Conservation (phyloP, 2,329 filamentous ascomycete genomes). For the Epichloe baconii region DNA sequence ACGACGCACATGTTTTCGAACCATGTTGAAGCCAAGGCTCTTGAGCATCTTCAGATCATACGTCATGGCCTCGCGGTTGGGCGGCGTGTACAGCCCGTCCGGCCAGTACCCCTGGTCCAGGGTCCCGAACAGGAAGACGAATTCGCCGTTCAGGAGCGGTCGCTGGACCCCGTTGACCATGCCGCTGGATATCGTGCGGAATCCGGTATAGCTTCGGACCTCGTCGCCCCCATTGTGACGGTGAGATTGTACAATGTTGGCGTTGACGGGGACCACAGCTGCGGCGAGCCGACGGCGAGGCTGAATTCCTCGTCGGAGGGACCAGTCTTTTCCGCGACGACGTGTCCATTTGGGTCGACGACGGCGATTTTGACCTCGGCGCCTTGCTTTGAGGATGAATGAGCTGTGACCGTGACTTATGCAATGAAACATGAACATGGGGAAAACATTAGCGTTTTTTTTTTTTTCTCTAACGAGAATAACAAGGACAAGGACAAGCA, state of each 20-base stretch:
- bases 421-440: neutral
- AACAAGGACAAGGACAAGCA: neutral
- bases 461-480: too few species aligned
- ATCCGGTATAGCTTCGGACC: slow-evolving; percentile 54
- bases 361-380: slow-evolving; percentile 25
- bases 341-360: slow-evolving; percentile 21
- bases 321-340: slow-evolving; percentile 30
- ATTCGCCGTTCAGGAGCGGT: slow-evolving; percentile 55
- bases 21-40: slow-evolving; percentile 53
- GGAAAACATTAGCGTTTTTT: neutral
- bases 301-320: slow-evolving; percentile 36
- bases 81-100: slow-evolving; percentile 53
- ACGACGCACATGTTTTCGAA: slow-evolving; percentile 54
- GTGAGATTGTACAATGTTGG: slow-evolving; percentile 53
- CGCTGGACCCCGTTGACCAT: slow-evolving; percentile 44
- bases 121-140: slow-evolving; percentile 54
- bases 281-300: slow-evolving; percentile 39
- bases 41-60: slow-evolving; percentile 54
- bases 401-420: slow-evolving; percentile 44
- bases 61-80: slow-evolving; percentile 53
- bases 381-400: slow-evolving; percentile 26
- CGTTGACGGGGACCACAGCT: slow-evolving; percentile 51
- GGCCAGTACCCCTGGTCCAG: slow-evolving; percentile 63
- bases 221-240: slow-evolving; percentile 37
- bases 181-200: slow-evolving; percentile 48